Evolutionary conservation across 768 basidiomycete genomes (phyloP).

Genomic region (Dioszegia crocea): DNA sequence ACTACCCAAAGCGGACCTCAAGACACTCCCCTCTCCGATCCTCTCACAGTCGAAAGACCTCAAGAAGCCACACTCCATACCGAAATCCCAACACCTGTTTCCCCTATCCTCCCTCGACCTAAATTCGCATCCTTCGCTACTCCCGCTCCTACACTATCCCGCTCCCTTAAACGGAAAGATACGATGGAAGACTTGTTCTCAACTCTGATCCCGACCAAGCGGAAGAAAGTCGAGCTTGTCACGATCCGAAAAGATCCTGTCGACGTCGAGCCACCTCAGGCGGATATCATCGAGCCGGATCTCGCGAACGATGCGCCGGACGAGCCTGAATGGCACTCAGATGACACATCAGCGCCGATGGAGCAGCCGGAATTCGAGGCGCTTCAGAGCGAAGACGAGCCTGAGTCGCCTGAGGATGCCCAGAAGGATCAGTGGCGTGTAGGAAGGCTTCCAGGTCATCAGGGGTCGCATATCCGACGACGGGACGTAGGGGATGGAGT

Average conservation of each 20-base stretch:
- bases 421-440: conserved; percentile 31
- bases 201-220: neutral
- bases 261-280: too few species aligned
- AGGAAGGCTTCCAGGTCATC: conserved; percentile 33
- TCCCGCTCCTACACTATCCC: neutral
- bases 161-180: conserved; percentile 1
- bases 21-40: too few species aligned
- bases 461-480: conserved; percentile 25
- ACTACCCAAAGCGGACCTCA: too few species aligned
- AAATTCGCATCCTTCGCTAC: neutral
- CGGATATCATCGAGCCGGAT: too few species aligned
- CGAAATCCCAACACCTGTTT: too few species aligned
- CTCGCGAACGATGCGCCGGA: too few species aligned
- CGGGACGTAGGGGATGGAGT: conserved; percentile 1
- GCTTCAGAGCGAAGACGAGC: neutral
- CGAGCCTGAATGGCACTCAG: too few species aligned
- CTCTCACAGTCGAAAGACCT: too few species aligned
- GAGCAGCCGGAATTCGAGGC: neutral
- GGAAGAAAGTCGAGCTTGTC: neutral
- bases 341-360: neutral
- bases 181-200: neutral
- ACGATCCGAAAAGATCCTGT: neutral
- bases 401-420: neutral
- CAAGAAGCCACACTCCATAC: too few species aligned
- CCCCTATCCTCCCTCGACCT: neutral